A percentile compares a stretch with the other conserved stretches of the same genome.
Evolutionary conservation across 371 early-diverging fungal species (phyloP).

Genomic region (Batkoa obscura): DNA sequence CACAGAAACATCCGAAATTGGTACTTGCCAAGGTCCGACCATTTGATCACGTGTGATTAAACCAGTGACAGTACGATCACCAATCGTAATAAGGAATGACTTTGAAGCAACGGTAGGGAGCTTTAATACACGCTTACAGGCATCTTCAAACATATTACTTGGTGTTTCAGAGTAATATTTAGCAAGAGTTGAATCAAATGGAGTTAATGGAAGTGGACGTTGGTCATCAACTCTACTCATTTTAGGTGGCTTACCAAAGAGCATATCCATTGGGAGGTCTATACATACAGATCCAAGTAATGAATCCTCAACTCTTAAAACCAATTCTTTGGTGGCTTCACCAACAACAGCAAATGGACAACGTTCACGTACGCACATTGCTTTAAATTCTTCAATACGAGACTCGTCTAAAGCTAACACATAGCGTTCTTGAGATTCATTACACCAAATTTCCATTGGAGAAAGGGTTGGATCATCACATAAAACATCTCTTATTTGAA

Average conservation of each 20-base stretch:
- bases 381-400: conserved; percentile 40
- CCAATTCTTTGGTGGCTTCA: conserved; percentile 64
- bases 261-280: conserved; percentile 82
- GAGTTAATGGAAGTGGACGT: conserved; percentile 22
- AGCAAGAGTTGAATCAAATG: conserved; percentile 39
- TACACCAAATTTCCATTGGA: conserved; percentile 98
- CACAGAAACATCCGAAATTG: conserved; percentile 89
- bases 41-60: conserved; percentile 88
- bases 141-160: conserved; percentile 24
- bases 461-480: conserved; percentile 79
- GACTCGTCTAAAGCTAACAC: conserved; percentile 68
- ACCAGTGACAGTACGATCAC: conserved; percentile 87
- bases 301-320: conserved; percentile 59
- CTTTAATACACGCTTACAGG: conserved; percentile 54
- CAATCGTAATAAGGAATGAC: conserved; percentile 88
- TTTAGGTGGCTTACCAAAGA: conserved; percentile 92
- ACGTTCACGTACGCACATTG: conserved; percentile 74
- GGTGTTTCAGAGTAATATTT: conserved; percentile 28
- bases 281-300: conserved; percentile 47
- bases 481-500: conserved; percentile 75
- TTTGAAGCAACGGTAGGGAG: conserved; percentile 84
- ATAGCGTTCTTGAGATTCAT: conserved; percentile 94
- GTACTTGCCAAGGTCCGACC: conserved; percentile 95
- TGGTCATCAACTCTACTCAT: conserved; percentile 62
- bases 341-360: conserved; percentile 86